A percentile compares a stretch with the other conserved stretches of the same genome.
phyloP scores from a whole-genome alignment of 805 yeast genomes.

The Jamesozyma piceae region DNA sequence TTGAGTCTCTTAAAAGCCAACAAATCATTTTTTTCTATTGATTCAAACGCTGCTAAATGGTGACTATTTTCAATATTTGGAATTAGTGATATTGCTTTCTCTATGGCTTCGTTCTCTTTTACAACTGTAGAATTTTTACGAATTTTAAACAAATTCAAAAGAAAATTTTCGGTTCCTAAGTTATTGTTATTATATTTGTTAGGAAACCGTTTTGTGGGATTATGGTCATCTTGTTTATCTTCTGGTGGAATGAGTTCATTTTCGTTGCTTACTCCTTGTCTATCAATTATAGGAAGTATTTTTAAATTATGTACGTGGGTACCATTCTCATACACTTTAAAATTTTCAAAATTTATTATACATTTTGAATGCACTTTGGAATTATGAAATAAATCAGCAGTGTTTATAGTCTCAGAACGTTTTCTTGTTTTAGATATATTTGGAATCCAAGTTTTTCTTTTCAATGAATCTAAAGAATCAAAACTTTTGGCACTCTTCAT shows the following conservation, averaged over 20 bases:
- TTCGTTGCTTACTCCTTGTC: not conserved
- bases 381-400: not conserved
- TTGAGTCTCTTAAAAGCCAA: not conserved
- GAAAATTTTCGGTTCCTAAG: not conserved
- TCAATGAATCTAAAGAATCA: not conserved
- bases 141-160: not conserved
- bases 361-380: not conserved
- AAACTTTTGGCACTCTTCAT: not conserved
- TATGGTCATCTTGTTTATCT: no score
- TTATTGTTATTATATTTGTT: not conserved
- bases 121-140: not conserved
- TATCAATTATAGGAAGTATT: slow-evolving; percentile 13
- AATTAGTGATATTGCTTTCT: not conserved
- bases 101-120: not conserved
- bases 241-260: no score
- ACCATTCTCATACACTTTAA: slow-evolving; percentile 21
- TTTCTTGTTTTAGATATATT: not conserved
- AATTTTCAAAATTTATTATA: slow-evolving; percentile 16
- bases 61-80: not conserved
- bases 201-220: not conserved
- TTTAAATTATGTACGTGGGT: slow-evolving; percentile 22
- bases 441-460: not conserved
- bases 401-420: not conserved
- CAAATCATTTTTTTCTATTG: not conserved
- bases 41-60: not conserved